Base-by-base conservation (phyloP, 2,329 filamentous ascomycete genomes). In the Stagonosporopsis chrysanthemi region DNA sequence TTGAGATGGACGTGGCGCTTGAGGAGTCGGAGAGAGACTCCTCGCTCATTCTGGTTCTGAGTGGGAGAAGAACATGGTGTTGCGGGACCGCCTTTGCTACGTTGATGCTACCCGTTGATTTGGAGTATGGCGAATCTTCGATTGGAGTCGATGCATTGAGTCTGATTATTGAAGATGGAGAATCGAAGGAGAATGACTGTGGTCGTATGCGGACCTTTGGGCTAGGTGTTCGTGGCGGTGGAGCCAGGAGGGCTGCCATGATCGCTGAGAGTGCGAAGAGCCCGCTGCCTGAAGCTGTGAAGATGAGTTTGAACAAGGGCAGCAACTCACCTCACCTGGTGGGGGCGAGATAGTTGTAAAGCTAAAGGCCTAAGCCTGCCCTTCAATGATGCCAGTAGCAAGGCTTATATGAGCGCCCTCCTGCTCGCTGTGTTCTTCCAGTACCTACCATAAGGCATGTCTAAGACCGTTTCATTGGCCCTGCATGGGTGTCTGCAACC, bases 151-250 rank as follows among this genome's bases (percentile, higher is more conserved):
- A 54, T 36, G 53, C 68, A 31, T 67, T 59, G 46, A 71, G 71
- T 42, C 68, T 69, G 14, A 66, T 68, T n/a, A 72, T 69, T 5
- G 73, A 74, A 56, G 69, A 23, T 62, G 69, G 23, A 66, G 73
- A 74, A 60, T 73, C 71, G 62, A 75, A 76, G 5, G 56, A 59
- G 19, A 58, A 58, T 7, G 68, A 73, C 29, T 70, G 70, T 35
- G 74, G 73, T 26, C 72, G 71, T 59, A 75, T 75, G 51, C 70
- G 68, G 58, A 75, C 66, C 46, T 71, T 75, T 23, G 74, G 74
- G 29, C 70, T 73, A 8, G 73, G 74, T 22, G 73, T 76, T 24
- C 72, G 63, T 22, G 67, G 72, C 24, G 70, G 66, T 53, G 62
- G 54, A 50, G 60, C 60, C 43, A 67, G 62, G 5, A 60, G 54